Base-by-base conservation (phyloP, 75 land plant genomes). In the Gnetum montanum region DNA sequence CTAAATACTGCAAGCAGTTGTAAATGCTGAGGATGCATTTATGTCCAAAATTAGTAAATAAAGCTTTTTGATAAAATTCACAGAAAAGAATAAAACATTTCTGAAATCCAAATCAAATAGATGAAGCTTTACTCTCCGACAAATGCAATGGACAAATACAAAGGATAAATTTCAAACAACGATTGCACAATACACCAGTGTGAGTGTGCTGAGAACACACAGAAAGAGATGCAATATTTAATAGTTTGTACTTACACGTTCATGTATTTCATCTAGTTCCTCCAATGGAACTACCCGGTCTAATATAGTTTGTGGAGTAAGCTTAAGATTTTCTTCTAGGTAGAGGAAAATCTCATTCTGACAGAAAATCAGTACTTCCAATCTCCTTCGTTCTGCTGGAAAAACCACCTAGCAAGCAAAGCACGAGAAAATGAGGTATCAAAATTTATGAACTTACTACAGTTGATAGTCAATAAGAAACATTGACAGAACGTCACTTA, bases 301-400 rank as follows among this genome's bases (percentile, higher is more conserved):
- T 44, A 82, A 74, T 59, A 95, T 67, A 12, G 72, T 69, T 35
- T 83, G 74, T 12, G 86, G 88, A 11, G 86, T 78, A 35, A 90
- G 67, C 68, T 79, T 95, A 41, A 95, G 59, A 58, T 86, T 86
- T 52, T 86, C 97, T 63, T 86, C 92, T 51, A 95, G 34, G 62
- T 79, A 76, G 22, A 60, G 36, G 70, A 95, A 74, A 33, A 90
- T 68, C 52, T 95, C 99, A 56, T 58, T 76, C 31, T 72, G 54
- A 72, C 88, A 90, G 48, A 78, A 64, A 33, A 76, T 70, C 43
- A 95, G 64, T 22, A 82, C 97, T 61, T 95, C 99, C 53, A 86
- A 58, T 65, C 97, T 78, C 67, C 71, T 86, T 49, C 79, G 84
- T 41, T 57, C 80, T 20, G 77, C 79, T 61, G 85, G 97, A 66